Base-by-base conservation (phyloP, 2,329 filamentous ascomycete genomes). In the Knufia petricola region DNA sequence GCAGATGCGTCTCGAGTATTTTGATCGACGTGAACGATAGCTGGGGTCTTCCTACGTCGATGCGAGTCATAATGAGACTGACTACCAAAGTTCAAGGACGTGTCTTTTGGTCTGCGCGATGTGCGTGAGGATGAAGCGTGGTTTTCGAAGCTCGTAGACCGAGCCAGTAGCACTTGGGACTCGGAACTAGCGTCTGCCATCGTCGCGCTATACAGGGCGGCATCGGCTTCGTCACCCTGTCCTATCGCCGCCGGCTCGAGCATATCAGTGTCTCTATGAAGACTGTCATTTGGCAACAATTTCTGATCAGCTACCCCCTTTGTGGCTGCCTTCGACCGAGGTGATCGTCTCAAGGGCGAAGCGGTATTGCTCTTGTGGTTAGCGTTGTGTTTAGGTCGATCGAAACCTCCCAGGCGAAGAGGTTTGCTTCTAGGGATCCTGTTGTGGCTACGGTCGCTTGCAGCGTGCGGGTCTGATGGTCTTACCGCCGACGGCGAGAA, bases 41-140 rank as follows among this genome's bases (percentile, higher is more conserved):
- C 24, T 8, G 44, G 34, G 32, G 34, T 47, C 44, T 47, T 47
- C 30, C 44, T 47, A 39, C 32, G 44, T 15, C 44, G 44, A 7
- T n/a, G 44, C 31, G 32, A 47, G 2, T 28, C 44, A n/a, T 15
- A 19, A 23, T 13, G 13, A 28, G 17, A 15, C 9, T 37, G 34
- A 37, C 12, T 30, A 15, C 19, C 30, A 26, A 6, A n/a, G 12
- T 21, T 26, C 3, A 19, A 3, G 7, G 17, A 21, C 21, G 38
- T 39, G 7, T 13, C 34, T 26, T 17, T 38, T 3, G 32, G n/a
- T 7, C 44, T 32, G n/a, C 12, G 34, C 23, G 44, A 26, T 13
- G 24, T 20, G 3, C 44, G 44, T 9, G 44, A 47, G 3, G 19
- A 28, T 19, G 32, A 38, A 12, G 44, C 32, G 39, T 47, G 44